Base-by-base conservation (phyloP, 331 rosid genomes). In the Pyrus hybrid region DNA sequence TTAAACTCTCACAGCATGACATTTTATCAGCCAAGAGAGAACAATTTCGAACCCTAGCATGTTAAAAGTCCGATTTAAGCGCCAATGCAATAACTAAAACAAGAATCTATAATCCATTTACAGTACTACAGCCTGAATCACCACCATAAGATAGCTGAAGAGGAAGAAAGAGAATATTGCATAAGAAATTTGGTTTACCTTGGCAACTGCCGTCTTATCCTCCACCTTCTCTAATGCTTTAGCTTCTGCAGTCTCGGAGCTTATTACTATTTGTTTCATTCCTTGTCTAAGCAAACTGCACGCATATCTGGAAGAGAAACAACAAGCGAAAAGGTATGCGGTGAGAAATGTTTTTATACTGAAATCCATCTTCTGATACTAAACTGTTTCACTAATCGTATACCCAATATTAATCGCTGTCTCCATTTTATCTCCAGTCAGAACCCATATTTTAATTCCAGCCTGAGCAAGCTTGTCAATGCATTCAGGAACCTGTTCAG, bases 381-480 rank as follows among this genome's bases (percentile, higher is more conserved):
- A 8, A 35, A 63, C 32, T 53, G 58, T 33, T 33, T 53, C 47
- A 79, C 69, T 51, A 58, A 68, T 68, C 86, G 66, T 85, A 2
- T 51, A 94, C 99, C 99, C 99, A 67, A 95, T 95, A 74, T 95
- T 92, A 82, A 95, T 95, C 41, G 99, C 97, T 30, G 97, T 95
- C 82, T 95, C 99, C 99, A 95, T 95, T 86, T 95, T 95, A 83
- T 95, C 99, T 60, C 99, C 99, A 35, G 99, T 95, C 91, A 95
- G 82, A 75, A 95, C 99, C 99, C 99, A 95, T 57, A 95, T 83
- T 83, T 95, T 95, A 71, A 95, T 95, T 76, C 99, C 97, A 75
- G 99, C 99, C 83, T 92, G 99, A 67, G 99, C 99, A 82, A 95
- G 91, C 70, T 91, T 95, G 90, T 95, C 99, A 69, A 95, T 95